Evolutionary conservation across 2,329 filamentous ascomycete species (phyloP), one percentile per base, ranked within the genome.

Genomic region (Ceratocystis lukuohia): DNA sequence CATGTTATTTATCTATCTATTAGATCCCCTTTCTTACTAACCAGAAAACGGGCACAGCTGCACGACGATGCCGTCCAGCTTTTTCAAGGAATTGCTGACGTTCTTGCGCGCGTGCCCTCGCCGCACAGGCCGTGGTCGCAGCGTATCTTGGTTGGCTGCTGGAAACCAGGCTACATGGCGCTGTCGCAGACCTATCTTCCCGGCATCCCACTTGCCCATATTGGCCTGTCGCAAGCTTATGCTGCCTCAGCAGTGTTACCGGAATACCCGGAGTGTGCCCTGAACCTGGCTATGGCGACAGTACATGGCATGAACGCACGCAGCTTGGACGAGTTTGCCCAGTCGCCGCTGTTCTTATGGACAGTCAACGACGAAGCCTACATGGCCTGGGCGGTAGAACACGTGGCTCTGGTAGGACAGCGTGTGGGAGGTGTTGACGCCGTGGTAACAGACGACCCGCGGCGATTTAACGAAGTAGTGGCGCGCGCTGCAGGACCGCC

Each of bases 371-470:
- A 88, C 15, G 82, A 84, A 69, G 79, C 80, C 62, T 83, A 85
- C 75, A 96, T 97, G 92, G 82, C 85, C 71, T 96, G 91, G 90
- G 82, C 84, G 69, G 84, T 96, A 44, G 64, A 64, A 30, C 48
- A 66, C 45, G 70, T 71, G 3, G 72, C 72, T 68, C 75, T 76
- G 62, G 59, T 68, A 15, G 66, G 64, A 3, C 66, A 68, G 28
- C 57, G 53, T 15, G 15, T 68, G 20, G 68, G 71, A 20, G 69
- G 66, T 10, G 75, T 96, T 0, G 89, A 96, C 71, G 92, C 89
- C 0, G 87, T 96, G 3, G 86, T 96, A 65, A 96, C 91, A 0
- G 92, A 96, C 72, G 86, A 96, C 70, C 89, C 89, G 0, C 82
- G 82, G 72, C 75, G 82, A 70, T 93, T 86, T 72, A 73, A 85